Evolutionary conservation across 2,329 filamentous ascomycete species (phyloP), one percentile per base, ranked within the genome.

Genomic region (Trichophyton schoenleinii): DNA sequence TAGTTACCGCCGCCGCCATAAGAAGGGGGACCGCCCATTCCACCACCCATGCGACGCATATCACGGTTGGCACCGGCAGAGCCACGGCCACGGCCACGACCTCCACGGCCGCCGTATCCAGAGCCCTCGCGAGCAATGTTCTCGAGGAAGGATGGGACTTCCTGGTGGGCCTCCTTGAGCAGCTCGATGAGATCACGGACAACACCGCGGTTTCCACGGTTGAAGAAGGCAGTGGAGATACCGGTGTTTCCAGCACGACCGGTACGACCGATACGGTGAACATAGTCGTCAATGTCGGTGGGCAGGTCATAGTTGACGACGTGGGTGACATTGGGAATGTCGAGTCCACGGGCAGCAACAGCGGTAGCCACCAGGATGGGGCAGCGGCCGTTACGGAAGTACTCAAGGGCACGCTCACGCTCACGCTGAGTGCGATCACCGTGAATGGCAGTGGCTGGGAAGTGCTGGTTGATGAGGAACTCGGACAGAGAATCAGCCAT

Each of bases 251-350:
- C 94, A 67, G 94, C 94, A 90, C 94, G 94, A 73, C 94, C 94
- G 67, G 94, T 99, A 92, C 94, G 94, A 87, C 94, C 94, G 71
- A 99, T 99, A 75, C 94, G 89, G 78, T 99, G 94, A 63, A 99
- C 94, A 69, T 99, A 99, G 77, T 97, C 94, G 71, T 97, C 94
- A 70, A 97, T 95, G 72, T 97, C 94, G 61, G 91, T 96, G 58
- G 94, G 94, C n/a, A 99, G 83, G 75, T 99, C 94, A 76, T 99
- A 99, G 82, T 99, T 99, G 82, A 99, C 86, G 57, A 99, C 94
- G 78, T 99, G 94, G 49, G 86, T 92, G 64, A 99, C 94, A 67
- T 96, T 95, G 11, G 92, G 91, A 48, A 99, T 96, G 81, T 97
- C 92, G 13, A 95, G 80, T 78, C 89, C 87, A 79, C 85, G 81